Conservation (phyloP, 2,329 filamentous ascomycete genomes). For the Rachicladosporium sp. region DNA sequence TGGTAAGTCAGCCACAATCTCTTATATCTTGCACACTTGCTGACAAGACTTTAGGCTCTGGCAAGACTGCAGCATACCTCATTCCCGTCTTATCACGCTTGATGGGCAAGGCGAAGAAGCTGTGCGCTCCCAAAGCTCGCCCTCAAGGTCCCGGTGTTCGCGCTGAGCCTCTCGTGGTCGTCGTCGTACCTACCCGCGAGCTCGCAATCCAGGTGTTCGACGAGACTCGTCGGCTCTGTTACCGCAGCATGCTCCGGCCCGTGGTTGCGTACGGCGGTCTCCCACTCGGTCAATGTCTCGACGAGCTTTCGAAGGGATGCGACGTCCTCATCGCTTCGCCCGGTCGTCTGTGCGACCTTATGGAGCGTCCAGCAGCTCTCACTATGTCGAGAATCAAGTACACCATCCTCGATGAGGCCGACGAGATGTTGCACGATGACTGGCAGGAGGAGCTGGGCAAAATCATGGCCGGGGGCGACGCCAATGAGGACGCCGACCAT, state of each 20-base stretch:
- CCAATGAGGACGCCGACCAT: slow-evolving; percentile 61
- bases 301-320: slow-evolving; percentile 69
- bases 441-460: slow-evolving; percentile 66
- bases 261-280: slow-evolving; percentile 81
- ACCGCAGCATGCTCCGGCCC: slow-evolving; percentile 86
- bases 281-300: slow-evolving; percentile 55
- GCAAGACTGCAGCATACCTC: slow-evolving; percentile 89
- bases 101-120: slow-evolving; percentile 90
- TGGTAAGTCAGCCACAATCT: too few relatives aligned
- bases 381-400: slow-evolving; percentile 63
- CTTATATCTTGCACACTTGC: too few relatives aligned
- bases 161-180: slow-evolving; percentile 77
- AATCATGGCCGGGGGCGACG: slow-evolving; percentile 68
- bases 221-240: slow-evolving; percentile 83
- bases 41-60: slow-evolving; percentile 53
- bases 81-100: slow-evolving; percentile 79
- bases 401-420: slow-evolving; percentile 82
- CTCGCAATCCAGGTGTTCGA: slow-evolving; percentile 91
- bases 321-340: slow-evolving; percentile 83
- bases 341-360: slow-evolving; percentile 75
- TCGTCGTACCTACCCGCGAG: slow-evolving; percentile 80
- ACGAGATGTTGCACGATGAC: slow-evolving; percentile 70
- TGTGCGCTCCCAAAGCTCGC: slow-evolving; percentile 66
- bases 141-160: slow-evolving; percentile 36
- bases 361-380: slow-evolving; percentile 56